These are phyloP conservation scores for Guadua angustifolia DNA, from an alignment of 176 grass and related monocot species.

Conservation along the genomic window DNA sequence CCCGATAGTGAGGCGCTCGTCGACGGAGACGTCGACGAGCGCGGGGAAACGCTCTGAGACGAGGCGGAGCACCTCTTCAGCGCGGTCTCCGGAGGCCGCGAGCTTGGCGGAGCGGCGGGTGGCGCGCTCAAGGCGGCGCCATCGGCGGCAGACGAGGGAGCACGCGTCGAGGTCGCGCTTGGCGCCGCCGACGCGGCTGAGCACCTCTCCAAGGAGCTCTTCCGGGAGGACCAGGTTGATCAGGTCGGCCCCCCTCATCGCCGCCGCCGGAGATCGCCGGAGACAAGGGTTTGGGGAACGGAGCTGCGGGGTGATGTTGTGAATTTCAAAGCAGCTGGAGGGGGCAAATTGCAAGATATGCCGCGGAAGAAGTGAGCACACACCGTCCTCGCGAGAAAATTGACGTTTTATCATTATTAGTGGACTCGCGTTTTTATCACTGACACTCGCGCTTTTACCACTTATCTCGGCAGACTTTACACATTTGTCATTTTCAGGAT, in stretches of 20 bases:
- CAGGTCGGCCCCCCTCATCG: constrained; percentile 70
- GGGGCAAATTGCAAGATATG: too few species aligned
- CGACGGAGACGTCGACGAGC: constrained; percentile 59
- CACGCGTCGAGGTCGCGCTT: constrained; percentile 78
- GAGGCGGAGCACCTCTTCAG: constrained; percentile 58
- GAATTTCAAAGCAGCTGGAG: too few species aligned
- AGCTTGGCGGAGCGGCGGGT: constrained; percentile 57
- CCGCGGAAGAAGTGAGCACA: constrained; percentile 1
- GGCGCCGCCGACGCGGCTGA: constrained; percentile 49
- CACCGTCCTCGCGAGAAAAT: too few species aligned
- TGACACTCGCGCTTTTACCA: too few species aligned
- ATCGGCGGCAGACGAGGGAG: constrained; percentile 71
- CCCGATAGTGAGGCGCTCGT: constrained; percentile 51
- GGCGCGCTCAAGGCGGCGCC: constrained; percentile 64
- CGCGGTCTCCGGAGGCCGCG: constrained; percentile 54
- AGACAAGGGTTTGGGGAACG: neutral
- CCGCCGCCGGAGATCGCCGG: constrained; percentile 7
- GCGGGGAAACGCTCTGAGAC: constrained; percentile 57
- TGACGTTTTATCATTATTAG: too few species aligned
- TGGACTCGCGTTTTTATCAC: too few species aligned
- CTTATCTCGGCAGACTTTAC: too few species aligned
- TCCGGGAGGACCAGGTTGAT: constrained; percentile 68
- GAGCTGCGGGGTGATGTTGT: too few species aligned
- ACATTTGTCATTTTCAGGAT: too few species aligned
- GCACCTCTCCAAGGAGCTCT: constrained; percentile 63